phyloP scores from a whole-genome alignment of 805 yeast species.

The Aciculoconidium aculeatum region DNA sequence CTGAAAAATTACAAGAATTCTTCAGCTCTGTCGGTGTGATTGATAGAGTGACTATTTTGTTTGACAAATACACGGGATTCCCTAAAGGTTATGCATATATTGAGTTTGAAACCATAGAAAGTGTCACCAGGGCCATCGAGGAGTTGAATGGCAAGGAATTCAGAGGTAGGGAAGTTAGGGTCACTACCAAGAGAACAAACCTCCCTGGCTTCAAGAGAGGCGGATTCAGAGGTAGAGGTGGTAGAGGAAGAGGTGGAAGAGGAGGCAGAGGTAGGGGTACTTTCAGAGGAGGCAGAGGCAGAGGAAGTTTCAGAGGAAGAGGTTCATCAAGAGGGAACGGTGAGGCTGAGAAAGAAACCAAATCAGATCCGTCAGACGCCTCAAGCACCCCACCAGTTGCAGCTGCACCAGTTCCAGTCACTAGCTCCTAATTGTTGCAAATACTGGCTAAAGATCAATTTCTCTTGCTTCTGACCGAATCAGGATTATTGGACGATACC shows the following conservation, averaged over 20 bases:
- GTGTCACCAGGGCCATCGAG: conserved; percentile 43
- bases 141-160: conserved; percentile 37
- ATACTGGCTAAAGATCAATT: too few relatives aligned
- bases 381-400: too few relatives aligned
- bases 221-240: conserved; percentile 16
- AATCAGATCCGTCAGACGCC: too few relatives aligned
- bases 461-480: too few relatives aligned
- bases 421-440: too few relatives aligned
- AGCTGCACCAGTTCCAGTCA: too few relatives aligned
- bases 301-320: conserved; percentile 13
- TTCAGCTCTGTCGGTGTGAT: conserved; percentile 42
- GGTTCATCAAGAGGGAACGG: conserved; percentile 11
- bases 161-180: conserved; percentile 42
- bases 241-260: conserved; percentile 18
- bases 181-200: conserved; percentile 49
- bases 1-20: conserved; percentile 44
- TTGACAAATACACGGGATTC: conserved; percentile 38
- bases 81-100: conserved; percentile 62
- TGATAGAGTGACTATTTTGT: conserved; percentile 48
- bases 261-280: conserved; percentile 23
- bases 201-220: conserved; percentile 39
- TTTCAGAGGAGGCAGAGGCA: conserved; percentile 30
- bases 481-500: too few relatives aligned
- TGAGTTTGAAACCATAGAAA: conserved; percentile 42
- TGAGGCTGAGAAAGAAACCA: too few relatives aligned